These are phyloP conservation scores for Physcomitrellopsis africana DNA, from an alignment of 225 moss, liverwort and hornwort species.

Conservation along the genomic window DNA sequence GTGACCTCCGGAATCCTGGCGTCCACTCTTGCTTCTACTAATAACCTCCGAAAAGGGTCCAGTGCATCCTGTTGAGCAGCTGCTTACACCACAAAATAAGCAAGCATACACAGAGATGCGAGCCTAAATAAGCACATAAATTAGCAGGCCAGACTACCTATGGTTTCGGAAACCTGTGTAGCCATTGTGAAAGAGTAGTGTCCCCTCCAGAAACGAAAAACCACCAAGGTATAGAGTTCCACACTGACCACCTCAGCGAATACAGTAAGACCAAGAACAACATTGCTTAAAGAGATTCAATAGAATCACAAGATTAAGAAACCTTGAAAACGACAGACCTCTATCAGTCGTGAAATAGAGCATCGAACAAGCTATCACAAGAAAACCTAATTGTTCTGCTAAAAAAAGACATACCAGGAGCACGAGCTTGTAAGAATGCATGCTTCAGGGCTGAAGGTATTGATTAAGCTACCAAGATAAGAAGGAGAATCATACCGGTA, in stretches of 20 bases:
- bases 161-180: too few species aligned
- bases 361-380: not conserved
- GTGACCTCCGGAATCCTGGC: too few species aligned
- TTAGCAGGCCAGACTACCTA: conserved; percentile 10
- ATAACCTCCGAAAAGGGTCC: conserved; percentile 11
- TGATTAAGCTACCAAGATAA: not conserved
- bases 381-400: not conserved
- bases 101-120: conserved; percentile 7
- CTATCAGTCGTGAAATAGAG: too few species aligned
- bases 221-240: conserved; percentile 5
- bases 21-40: conserved; percentile 17
- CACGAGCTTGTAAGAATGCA: conserved; percentile 7
- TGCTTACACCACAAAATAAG: conserved; percentile 16
- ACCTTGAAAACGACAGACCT: too few species aligned
- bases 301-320: too few species aligned
- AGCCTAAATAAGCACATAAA: conserved; percentile 16
- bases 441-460: conserved; percentile 15
- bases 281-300: too few species aligned
- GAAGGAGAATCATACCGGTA: conserved; percentile 11
- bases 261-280: too few species aligned
- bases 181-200: too few species aligned
- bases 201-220: too few species aligned
- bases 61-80: too few species aligned
- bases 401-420: conserved; percentile 14
- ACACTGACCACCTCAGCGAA: conserved; percentile 9